Conservation (phyloP, 2,329 filamentous ascomycete genomes). For the Triangularia setosa region DNA sequence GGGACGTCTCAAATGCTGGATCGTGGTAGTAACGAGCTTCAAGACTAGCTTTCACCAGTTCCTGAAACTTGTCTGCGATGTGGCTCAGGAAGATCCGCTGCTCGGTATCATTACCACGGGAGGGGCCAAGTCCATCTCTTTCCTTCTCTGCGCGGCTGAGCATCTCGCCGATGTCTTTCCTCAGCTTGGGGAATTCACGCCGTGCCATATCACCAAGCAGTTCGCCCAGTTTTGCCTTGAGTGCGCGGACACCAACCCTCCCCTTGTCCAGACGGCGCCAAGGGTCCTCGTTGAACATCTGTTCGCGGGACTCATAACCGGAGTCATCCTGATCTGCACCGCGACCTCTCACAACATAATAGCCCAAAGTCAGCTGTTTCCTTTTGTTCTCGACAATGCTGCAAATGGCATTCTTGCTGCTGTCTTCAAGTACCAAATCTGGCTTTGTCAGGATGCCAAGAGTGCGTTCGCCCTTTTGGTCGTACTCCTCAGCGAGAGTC, state of each 20-base stretch:
- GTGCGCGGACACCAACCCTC: conserved; percentile 25
- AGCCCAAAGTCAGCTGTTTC: conserved; percentile 42
- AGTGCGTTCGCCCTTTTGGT: conserved; percentile 40
- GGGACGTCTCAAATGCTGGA: conserved; percentile 27
- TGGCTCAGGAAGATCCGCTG: conserved; percentile 36
- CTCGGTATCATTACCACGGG: conserved; percentile 17
- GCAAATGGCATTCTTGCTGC: conserved; percentile 37
- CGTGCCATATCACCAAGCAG: conserved; percentile 29
- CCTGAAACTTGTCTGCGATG: conserved; percentile 33
- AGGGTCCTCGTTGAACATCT: conserved; percentile 16
- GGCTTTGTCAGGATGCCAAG: conserved; percentile 56
- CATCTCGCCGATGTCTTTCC: conserved; percentile 21
- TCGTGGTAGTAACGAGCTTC: conserved; percentile 35
- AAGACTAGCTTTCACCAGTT: conserved; percentile 30
- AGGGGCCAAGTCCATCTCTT: conserved; percentile 11
- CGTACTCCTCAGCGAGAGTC: conserved; percentile 37
- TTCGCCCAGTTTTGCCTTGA: conserved; percentile 25
- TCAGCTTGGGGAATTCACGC: conserved; percentile 29
- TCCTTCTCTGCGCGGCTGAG: conserved; percentile 1
- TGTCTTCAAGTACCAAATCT: conserved; percentile 47
- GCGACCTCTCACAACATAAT: conserved; percentile 47
- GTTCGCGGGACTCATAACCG: conserved; percentile 9
- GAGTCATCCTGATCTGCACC: conserved; percentile 25
- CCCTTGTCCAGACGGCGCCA: conserved; percentile 22
- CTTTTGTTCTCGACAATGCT: conserved; percentile 42